Conservation (phyloP, 1,139 yeast genomes). For the Hyphopichia khmerensis region DNA sequence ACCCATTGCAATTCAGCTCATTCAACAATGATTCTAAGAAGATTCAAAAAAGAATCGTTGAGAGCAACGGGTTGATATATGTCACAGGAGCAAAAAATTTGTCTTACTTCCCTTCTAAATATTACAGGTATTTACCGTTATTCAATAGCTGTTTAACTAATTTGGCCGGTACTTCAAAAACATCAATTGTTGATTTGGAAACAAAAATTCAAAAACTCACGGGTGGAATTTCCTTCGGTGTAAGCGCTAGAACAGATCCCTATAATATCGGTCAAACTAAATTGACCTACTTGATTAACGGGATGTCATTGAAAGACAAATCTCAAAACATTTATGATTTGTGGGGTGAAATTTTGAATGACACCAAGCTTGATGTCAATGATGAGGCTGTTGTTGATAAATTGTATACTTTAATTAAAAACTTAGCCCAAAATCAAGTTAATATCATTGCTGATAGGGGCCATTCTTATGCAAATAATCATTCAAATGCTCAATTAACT, state of each 20-base stretch:
- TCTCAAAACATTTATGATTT: constrained; percentile 58
- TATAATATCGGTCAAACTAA: constrained; percentile 39
- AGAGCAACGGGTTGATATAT: constrained; percentile 76
- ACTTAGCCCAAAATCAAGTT: constrained; percentile 74
- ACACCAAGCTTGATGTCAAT: constrained; percentile 56
- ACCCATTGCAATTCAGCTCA: constrained; percentile 29
- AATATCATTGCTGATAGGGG: constrained; percentile 84
- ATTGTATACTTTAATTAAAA: constrained; percentile 68
- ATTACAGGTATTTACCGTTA: constrained; percentile 70
- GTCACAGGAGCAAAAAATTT: constrained; percentile 59
- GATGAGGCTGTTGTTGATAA: constrained; percentile 61
- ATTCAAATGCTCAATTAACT: constrained; percentile 65
- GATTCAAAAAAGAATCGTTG: constrained; percentile 52
- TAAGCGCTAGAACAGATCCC: constrained; percentile 59
- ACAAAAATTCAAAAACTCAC: constrained; percentile 79
- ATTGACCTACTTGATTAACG: constrained; percentile 55
- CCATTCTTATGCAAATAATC: constrained; percentile 75
- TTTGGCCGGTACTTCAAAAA: constrained; percentile 69
- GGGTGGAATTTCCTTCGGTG: constrained; percentile 74
- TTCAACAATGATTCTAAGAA: constrained; percentile 23
- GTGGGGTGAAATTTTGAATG: constrained; percentile 65
- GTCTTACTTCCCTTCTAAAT: constrained; percentile 54
- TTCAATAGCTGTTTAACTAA: constrained; percentile 80
- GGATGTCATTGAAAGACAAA: constrained; percentile 73
- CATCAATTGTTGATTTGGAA: constrained; percentile 78